These are phyloP conservation scores for Fusarium solani-melongenae DNA, from an alignment of 2,329 filamentous ascomycete genomes.

Conservation along the genomic window DNA sequence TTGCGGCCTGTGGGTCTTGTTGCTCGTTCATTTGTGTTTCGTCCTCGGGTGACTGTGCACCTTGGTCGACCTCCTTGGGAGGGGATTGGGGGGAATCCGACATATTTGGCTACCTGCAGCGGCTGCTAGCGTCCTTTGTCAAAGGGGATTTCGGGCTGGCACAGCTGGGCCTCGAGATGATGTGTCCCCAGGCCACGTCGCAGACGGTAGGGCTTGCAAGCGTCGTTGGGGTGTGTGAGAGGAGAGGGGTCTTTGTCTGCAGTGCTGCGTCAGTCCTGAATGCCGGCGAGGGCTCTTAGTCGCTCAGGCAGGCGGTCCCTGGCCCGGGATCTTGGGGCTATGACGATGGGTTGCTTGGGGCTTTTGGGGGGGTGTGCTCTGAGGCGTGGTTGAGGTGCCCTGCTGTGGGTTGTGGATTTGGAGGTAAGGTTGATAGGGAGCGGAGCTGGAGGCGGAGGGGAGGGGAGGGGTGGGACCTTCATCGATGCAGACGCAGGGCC, in stretches of 20 bases:
- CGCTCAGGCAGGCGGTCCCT: slow-evolving; percentile 48
- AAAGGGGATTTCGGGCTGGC: slow-evolving; percentile 65
- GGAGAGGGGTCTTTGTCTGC: slow-evolving; percentile 59
- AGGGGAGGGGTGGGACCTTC: slow-evolving; percentile 41
- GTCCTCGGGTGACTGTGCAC: slow-evolving; percentile 92
- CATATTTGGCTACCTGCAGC: slow-evolving; percentile 86
- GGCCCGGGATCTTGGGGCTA: slow-evolving; percentile 57
- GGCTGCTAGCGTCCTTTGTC: slow-evolving; percentile 70
- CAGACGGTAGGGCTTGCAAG: slow-evolving; percentile 66
- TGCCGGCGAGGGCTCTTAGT: slow-evolving; percentile 44
- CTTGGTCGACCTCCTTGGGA: slow-evolving; percentile 94
- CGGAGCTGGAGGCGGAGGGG: slow-evolving; percentile 36
- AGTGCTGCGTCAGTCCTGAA: slow-evolving; percentile 65
- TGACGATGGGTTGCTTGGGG: slow-evolving; percentile 49
- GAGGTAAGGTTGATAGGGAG: slow-evolving; percentile 26
- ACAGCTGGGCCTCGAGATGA: slow-evolving; percentile 67
- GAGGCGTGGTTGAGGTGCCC: slow-evolving; percentile 34
- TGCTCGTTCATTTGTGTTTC: slow-evolving; percentile 93
- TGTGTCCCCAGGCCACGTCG: slow-evolving; percentile 72
- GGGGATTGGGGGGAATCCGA: slow-evolving; percentile 87
- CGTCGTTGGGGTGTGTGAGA: slow-evolving; percentile 48
- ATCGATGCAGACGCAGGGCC: slow-evolving; percentile 20
- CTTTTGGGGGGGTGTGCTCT: slow-evolving; percentile 40
- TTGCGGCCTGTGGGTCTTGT: slow-evolving; percentile 80
- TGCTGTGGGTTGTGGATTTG: slow-evolving; percentile 27